Evolutionary conservation across 2,329 filamentous ascomycete genomes (phyloP), one percentile per base, ranked within the genome.

Genomic region (Mycogone perniciosa): DNA sequence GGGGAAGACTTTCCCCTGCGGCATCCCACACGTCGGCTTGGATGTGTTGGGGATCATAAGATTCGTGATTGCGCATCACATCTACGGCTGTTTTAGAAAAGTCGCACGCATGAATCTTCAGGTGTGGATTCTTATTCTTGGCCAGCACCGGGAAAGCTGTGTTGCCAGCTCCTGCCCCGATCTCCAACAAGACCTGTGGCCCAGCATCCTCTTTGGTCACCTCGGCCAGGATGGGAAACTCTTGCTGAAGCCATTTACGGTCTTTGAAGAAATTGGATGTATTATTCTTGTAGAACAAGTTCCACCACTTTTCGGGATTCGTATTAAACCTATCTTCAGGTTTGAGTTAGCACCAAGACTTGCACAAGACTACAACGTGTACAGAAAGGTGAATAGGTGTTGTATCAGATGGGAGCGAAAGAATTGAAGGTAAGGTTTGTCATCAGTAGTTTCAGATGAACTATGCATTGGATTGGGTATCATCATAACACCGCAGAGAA

Each of bases 231-330:
- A 97, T 74, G 0, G 93, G 93, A 58, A 99, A 99, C 68, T 99
- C 93, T 68, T 97, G 92, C 57, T 87, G 86, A 31, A 99, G 74
- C 93, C 93, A 99, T 67, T 97, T 97, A 57, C 93, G 82, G 66
- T 99, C 88, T 72, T 99, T 99, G 82, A 99, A 99, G 72, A 99
- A 99, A 65, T 97, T 97, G 62, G 85, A 81, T 20, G 88, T 88
- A 71, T 99, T 97, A 73, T 97, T 96, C 71, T 93, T 91, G 76
- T 99, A 99, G 72, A 99, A 99, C 50, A 87, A 74, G 64, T 99
- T 93, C 93, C 93, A 99, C 89, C 90, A 97, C 69, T 90, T 95
- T 55, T 89, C 91, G 0, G 93, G 93, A 57, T 95, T 82, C 42
- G 78, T 75, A 67, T 96, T 97, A 76, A 96, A 96, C 59, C 89